Conservation (phyloP, 345 rosid genomes). For the Citrus unshiu region DNA sequence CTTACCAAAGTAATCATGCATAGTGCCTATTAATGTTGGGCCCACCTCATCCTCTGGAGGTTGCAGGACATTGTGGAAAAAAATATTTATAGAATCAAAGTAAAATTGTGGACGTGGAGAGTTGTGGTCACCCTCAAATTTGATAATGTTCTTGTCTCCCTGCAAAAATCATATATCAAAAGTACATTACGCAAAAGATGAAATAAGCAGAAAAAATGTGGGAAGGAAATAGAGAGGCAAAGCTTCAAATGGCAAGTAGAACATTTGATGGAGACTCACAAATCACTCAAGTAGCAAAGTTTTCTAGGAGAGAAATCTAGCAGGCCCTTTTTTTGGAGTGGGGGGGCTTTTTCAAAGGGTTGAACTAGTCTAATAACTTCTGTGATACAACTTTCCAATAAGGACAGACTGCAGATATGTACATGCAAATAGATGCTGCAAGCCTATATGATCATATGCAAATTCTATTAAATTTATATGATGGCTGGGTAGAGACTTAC, state of each 20-base stretch:
- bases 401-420: neutral
- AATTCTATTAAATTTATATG: neutral
- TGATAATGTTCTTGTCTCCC: slow-evolving; percentile 99
- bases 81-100: slow-evolving; percentile 91
- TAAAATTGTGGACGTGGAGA: slow-evolving; percentile 95
- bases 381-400: neutral
- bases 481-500: slow-evolving; percentile 34
- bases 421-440: slow-evolving; percentile 8
- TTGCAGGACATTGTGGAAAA: slow-evolving; percentile 92
- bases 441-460: neutral
- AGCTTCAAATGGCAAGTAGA: neutral
- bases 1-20: slow-evolving; percentile 72
- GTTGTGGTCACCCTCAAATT: slow-evolving; percentile 98
- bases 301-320: neutral
- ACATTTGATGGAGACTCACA: neutral
- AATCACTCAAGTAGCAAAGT: neutral
- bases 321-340: neutral
- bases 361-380: neutral
- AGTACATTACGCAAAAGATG: slow-evolving; percentile 16
- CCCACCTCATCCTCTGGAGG: slow-evolving; percentile 86
- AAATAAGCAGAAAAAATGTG: neutral
- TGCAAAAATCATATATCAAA: slow-evolving; percentile 28
- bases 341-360: neutral
- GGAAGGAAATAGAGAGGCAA: neutral
- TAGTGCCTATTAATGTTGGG: slow-evolving; percentile 47